A percentile compares a stretch with the other conserved stretches of the same genome.
These are phyloP conservation scores for Lepiota venenata DNA, from an alignment of 768 basidiomycete species.

Conservation along the genomic window DNA sequence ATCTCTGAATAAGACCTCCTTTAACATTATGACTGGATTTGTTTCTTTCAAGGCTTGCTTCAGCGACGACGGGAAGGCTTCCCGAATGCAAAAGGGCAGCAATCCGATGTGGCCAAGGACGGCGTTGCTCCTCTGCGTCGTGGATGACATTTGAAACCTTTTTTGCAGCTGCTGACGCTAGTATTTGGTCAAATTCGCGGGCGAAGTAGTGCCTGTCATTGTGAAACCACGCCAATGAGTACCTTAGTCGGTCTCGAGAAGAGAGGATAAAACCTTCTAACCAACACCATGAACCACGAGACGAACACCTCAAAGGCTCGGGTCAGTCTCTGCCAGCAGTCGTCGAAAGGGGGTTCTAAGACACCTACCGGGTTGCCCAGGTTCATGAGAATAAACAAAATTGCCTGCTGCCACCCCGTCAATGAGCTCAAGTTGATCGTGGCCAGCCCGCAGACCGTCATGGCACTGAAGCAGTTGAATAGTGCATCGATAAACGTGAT, in stretches of 20 bases:
- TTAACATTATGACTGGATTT: constrained; percentile 8
- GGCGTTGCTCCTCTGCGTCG: constrained; percentile 18
- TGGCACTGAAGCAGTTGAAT: constrained; percentile 73
- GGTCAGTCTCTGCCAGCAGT: background rate
- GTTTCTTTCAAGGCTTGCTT: constrained; percentile 10
- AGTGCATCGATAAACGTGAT: constrained; percentile 76
- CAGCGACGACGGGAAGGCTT: constrained; percentile 7
- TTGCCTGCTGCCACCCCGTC: constrained; percentile 65
- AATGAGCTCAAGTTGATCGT: constrained; percentile 67
- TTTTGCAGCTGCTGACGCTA: constrained; percentile 39
- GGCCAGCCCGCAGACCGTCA: constrained; percentile 75
- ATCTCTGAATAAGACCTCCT: constrained; percentile 27
- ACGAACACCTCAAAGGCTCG: constrained; percentile 55
- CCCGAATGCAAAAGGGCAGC: constrained; percentile 15
- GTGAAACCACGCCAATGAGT: constrained; percentile 9
- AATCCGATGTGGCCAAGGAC: constrained; percentile 22
- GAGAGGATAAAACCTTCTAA: constrained; percentile 50
- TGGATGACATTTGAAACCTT: constrained; percentile 18
- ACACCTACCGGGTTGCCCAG: constrained; percentile 68
- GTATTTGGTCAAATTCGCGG: constrained; percentile 57
- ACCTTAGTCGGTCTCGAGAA: background rate
- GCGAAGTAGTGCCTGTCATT: constrained; percentile 62
- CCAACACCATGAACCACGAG: constrained; percentile 81
- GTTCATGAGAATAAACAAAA: constrained; percentile 78
- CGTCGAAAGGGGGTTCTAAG: constrained; percentile 3